Evolutionary conservation across 2,329 filamentous ascomycete species (phyloP).

Genomic region (Macroventuria anomochaeta): DNA sequence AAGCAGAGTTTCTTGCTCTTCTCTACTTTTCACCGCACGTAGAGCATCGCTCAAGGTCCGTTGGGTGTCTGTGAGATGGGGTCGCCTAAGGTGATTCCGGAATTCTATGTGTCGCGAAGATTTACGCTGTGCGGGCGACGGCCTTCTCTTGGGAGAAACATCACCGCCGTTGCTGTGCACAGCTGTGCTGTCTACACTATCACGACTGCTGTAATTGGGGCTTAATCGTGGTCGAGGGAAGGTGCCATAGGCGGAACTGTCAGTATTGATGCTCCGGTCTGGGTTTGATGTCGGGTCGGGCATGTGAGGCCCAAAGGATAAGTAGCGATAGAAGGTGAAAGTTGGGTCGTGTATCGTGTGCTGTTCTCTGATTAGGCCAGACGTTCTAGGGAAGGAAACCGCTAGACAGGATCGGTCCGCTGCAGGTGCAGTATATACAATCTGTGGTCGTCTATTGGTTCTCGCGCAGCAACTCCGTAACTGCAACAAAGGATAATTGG

Average conservation of each 20-base stretch:
- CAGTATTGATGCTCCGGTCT: constrained; percentile 28
- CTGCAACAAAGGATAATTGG: neutral
- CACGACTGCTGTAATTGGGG: constrained; percentile 22
- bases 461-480: neutral
- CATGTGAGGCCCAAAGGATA: constrained; percentile 26
- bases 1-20: constrained; percentile 58
- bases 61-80: constrained; percentile 40
- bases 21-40: constrained; percentile 50
- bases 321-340: neutral
- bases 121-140: constrained; percentile 24
- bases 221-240: constrained; percentile 28
- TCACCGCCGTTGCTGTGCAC: constrained; percentile 28
- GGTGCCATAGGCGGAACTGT: constrained; percentile 34
- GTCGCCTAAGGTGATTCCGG: constrained; percentile 42
- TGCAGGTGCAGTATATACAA: neutral
- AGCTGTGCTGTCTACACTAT: constrained; percentile 29
- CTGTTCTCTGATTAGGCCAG: constrained; percentile 4
- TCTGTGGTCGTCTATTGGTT: neutral
- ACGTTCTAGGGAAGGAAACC: neutral
- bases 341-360: neutral
- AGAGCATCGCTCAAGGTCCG: constrained; percentile 48
- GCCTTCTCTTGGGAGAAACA: constrained; percentile 30
- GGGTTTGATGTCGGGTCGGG: constrained; percentile 38
- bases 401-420: neutral
- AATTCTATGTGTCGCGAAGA: constrained; percentile 41